These are phyloP conservation scores for Geoglossum glabrum DNA, from an alignment of 495 filamentous ascomycete species.

Conservation along the genomic window DNA sequence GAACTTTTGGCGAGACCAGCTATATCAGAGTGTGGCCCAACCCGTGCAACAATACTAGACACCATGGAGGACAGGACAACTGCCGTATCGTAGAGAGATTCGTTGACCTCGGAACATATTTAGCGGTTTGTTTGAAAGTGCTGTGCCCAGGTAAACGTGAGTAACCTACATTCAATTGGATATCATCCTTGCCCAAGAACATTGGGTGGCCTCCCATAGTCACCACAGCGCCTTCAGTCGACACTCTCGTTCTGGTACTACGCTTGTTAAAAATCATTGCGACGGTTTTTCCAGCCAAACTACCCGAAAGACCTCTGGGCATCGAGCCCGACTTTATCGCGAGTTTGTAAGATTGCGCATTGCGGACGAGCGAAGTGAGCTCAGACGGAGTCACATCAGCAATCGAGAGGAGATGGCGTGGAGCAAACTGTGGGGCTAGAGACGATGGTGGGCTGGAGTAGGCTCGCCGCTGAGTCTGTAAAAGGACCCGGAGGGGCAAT, in stretches of 20 bases:
- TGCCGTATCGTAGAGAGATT: slow-evolving; percentile 74
- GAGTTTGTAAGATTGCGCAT: slow-evolving; percentile 56
- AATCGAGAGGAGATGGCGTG: slow-evolving; percentile 78
- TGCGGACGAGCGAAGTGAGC: slow-evolving; percentile 59
- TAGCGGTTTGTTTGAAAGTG: neutral
- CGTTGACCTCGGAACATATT: slow-evolving; percentile 40
- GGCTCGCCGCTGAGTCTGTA: slow-evolving; percentile 10
- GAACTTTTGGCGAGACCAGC: slow-evolving; percentile 58
- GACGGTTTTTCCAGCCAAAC: slow-evolving; percentile 55
- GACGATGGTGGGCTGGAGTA: slow-evolving; percentile 14
- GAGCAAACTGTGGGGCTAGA: slow-evolving; percentile 17
- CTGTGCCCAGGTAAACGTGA: neutral
- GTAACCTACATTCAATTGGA: slow-evolving; percentile 63
- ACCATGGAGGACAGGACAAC: slow-evolving; percentile 85
- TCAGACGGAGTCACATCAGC: slow-evolving; percentile 63
- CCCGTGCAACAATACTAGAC: slow-evolving; percentile 73
- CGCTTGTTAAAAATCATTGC: slow-evolving; percentile 95
- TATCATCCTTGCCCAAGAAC: slow-evolving; percentile 89
- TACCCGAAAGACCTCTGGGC: slow-evolving; percentile 32
- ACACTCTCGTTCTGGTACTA: slow-evolving; percentile 78
- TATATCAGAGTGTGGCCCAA: slow-evolving; percentile 67
- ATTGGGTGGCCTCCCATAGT: slow-evolving; percentile 80
- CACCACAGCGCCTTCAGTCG: slow-evolving; percentile 70
- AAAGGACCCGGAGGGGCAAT: neutral
- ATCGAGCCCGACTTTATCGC: slow-evolving; percentile 52